Conservation (phyloP, 2,329 filamentous ascomycete genomes). For the Cladosporium sp. region DNA sequence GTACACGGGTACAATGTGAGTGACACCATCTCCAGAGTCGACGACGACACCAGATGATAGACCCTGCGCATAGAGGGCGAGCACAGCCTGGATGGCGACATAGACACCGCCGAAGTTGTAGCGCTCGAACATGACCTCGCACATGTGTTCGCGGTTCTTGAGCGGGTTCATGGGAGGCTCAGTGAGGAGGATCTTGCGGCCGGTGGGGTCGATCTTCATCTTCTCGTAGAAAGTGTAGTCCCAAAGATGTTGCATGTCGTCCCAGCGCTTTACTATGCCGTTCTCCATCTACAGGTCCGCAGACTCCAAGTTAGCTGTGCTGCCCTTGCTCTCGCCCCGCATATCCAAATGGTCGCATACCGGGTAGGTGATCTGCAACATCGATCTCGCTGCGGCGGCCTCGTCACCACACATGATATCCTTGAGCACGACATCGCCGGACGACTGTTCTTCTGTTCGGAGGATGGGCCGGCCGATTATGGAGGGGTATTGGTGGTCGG, state of each 20-base stretch:
- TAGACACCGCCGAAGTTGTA: constrained; percentile 97
- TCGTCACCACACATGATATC: constrained; percentile 99
- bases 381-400: constrained; percentile 89
- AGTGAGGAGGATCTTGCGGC: constrained; percentile 94
- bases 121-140: constrained; percentile 97
- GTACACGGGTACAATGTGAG: constrained; percentile 97
- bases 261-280: constrained; percentile 98
- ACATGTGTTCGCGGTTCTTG: constrained; percentile 96
- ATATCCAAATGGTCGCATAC: constrained; percentile 47
- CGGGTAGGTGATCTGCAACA: constrained; percentile 98
- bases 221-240: constrained; percentile 98
- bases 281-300: constrained; percentile 78
- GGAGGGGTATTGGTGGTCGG: constrained; percentile 96
- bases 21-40: constrained; percentile 96
- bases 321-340: constrained; percentile 13
- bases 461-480: constrained; percentile 98
- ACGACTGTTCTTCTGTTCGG: constrained; percentile 85
- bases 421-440: constrained; percentile 71
- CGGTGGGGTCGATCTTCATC: constrained; percentile 85
- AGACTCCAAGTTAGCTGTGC: constrained; percentile 15
- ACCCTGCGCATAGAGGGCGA: constrained; percentile 96
- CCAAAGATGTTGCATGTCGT: constrained; percentile 99
- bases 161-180: constrained; percentile 98
- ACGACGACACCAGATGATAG: constrained; percentile 84
- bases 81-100: constrained; percentile 94